These are phyloP conservation scores for Melanogaster broomeanus DNA, from an alignment of 768 basidiomycete genomes.

Conservation along the genomic window DNA sequence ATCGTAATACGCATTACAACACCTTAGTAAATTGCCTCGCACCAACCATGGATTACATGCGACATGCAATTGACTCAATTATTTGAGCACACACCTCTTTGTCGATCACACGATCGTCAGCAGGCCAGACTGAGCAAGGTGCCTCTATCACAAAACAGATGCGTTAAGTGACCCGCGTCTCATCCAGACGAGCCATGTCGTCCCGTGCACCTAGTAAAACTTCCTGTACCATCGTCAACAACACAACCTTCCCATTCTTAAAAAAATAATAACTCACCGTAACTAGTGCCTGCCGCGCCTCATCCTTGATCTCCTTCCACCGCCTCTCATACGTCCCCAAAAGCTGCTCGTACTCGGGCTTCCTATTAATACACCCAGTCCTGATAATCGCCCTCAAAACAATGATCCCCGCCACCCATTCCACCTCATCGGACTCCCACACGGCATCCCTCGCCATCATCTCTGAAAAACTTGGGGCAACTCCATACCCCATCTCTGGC, in stretches of 20 bases:
- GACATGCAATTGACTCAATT: background rate
- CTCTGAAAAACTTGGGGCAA: slow-evolving; percentile 48
- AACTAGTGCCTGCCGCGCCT: slow-evolving; percentile 61
- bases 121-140: background rate
- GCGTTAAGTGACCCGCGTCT: slow-evolving; percentile 13
- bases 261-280: slow-evolving; percentile 42
- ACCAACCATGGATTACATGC: background rate
- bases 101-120: background rate
- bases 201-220: slow-evolving; percentile 53
- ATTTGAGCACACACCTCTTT: no score
- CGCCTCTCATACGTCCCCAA: slow-evolving; percentile 59
- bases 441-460: slow-evolving; percentile 65
- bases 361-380: slow-evolving; percentile 49
- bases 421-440: slow-evolving; percentile 67
- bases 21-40: no score
- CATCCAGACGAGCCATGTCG: slow-evolving; percentile 50
- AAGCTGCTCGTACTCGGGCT: slow-evolving; percentile 56
- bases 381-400: slow-evolving; percentile 59
- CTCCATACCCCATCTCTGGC: slow-evolving; percentile 44
- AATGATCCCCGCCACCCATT: slow-evolving; percentile 67
- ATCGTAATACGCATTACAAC: no score
- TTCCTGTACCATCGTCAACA: slow-evolving; percentile 36
- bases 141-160: background rate
- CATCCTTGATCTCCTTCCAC: slow-evolving; percentile 74
- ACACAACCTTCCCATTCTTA: background rate